phyloP scores from a whole-genome alignment of 2,329 filamentous ascomycete genomes.

The Fusarium sp. region DNA sequence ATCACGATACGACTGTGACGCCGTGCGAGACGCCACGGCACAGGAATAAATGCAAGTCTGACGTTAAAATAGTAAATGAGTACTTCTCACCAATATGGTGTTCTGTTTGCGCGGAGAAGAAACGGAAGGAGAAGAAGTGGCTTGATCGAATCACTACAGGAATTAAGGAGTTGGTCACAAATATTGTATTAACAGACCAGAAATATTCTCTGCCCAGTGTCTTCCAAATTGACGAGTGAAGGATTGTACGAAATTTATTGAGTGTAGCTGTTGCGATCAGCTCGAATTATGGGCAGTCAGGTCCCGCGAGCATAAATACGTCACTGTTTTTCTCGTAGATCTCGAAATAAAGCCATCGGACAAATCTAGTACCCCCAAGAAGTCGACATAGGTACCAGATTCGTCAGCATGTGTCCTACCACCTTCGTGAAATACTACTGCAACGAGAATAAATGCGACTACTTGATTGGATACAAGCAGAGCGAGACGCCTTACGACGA shows the following conservation, averaged over 20 bases:
- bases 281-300: background rate
- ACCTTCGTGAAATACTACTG: background rate
- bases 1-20: background rate
- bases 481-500: background rate
- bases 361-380: no score
- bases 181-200: no score
- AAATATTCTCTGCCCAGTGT: no score
- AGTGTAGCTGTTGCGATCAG: background rate
- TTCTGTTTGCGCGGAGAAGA: background rate
- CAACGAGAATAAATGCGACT: background rate
- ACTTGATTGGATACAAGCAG: background rate
- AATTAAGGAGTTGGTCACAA: background rate
- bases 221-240: background rate
- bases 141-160: background rate
- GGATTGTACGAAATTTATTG: fast-evolving
- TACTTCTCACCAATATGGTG: background rate
- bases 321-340: background rate
- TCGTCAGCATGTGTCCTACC: background rate
- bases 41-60: background rate
- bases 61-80: background rate
- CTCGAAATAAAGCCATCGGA: no score
- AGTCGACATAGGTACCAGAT: fast-evolving
- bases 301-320: fast-evolving
- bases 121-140: background rate
- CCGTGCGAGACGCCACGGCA: background rate